A percentile compares a stretch with the other conserved stretches of the same genome.
Evolutionary conservation across 257 asterid species (phyloP).

Genomic region (Solanum peruvianum): DNA sequence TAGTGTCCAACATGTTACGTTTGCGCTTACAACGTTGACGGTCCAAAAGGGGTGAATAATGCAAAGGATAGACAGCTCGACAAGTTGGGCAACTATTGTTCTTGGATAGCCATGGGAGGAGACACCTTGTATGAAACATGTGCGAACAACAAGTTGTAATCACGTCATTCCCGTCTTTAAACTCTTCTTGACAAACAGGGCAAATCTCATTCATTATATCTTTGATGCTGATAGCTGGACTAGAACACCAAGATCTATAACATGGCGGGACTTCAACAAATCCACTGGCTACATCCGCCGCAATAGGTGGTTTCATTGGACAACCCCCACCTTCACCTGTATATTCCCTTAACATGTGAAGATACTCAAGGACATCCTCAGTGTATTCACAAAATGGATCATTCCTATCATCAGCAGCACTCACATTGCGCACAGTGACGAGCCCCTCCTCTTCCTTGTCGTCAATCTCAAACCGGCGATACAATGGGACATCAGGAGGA

Average conservation of each 20-base stretch:
- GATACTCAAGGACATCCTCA: neutral
- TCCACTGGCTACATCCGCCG: neutral
- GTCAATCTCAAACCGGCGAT: neutral
- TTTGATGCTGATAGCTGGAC: neutral
- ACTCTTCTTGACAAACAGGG: neutral
- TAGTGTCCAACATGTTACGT: neutral
- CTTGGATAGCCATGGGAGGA: neutral
- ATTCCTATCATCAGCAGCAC: neutral
- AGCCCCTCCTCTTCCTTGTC: neutral
- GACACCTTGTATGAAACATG: neutral
- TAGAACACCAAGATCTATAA: neutral
- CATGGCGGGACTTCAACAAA: neutral
- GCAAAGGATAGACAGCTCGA: neutral
- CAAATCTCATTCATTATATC: neutral
- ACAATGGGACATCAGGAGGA: neutral
- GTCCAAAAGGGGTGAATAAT: neutral
- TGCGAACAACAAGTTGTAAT: neutral
- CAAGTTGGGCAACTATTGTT: neutral
- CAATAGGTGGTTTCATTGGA: neutral
- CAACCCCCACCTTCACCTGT: neutral
- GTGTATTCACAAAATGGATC: neutral
- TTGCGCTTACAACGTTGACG: neutral
- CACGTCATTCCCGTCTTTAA: neutral
- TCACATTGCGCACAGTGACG: neutral
- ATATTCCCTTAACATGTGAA: neutral